Evolutionary conservation across 805 yeast genomes (phyloP), one percentile per base, ranked within the genome.

Genomic region (Hanseniaspora singularis): DNA sequence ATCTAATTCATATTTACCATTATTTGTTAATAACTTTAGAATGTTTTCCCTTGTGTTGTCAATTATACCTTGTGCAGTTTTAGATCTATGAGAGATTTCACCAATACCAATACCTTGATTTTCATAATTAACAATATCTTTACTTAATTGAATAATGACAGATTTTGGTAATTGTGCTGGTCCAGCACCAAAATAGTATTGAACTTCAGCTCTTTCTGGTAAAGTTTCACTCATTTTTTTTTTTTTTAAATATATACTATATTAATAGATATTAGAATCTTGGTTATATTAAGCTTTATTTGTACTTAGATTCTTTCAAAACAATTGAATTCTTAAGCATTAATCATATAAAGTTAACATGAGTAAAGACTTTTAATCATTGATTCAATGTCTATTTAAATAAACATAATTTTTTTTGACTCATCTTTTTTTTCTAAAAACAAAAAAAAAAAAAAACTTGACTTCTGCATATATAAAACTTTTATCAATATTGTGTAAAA

Each of bases 111-210:
- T 70, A 23, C 88, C 94, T 28, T 70, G 66, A 34, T 68, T 70
- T 46, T 81, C 68, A 64, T 75, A 92, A 57, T 78, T 75, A 51
- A 92, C 61, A 52, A 92, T 69, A 61, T 92, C 97, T 27, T 63
- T 60, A 1, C 96, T 94, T 4, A 96, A 95, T 65, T 84, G 80
- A 64, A 85, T 80, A 46, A 92, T 72, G 2, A 89, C 97, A 3
- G 64, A 58, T 3, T 89, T 77, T 28, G 97, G 96, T 37, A 92
- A 70, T 44, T 79, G 72, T 1, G 98, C 98, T 40, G 99, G 99
- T 12, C 99, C 99, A n/a, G 99, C 97, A 49, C 97, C 98, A 58
- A 86, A 92, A 62, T 92, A 84, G 58, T 75, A 68, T 48, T 87
- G 86, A 12, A 32, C 37, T 23, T 44, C 48, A 20, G 33, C 33